Evolutionary conservation across 345 rosid genomes (phyloP).

Genomic region (Brassica carinata): DNA sequence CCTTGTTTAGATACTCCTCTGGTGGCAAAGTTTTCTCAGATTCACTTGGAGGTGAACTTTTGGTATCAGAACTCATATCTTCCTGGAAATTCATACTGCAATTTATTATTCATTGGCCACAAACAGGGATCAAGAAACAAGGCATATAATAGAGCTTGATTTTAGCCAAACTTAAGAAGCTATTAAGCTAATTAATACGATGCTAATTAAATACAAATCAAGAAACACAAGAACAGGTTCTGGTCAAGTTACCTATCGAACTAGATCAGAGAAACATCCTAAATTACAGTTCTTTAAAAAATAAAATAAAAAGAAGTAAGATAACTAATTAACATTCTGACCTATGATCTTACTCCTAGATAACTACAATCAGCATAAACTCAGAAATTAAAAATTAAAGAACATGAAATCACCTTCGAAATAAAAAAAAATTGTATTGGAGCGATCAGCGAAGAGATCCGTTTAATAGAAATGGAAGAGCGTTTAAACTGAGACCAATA

Average conservation of each 20-base stretch:
- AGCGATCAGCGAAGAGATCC: conserved; percentile 21
- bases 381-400: background rate
- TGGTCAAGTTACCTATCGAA: background rate
- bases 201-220: conserved; percentile 3
- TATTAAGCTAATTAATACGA: background rate
- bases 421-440: background rate
- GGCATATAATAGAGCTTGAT: background rate
- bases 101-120: background rate
- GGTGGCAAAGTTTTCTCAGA: conserved; percentile 15
- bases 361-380: background rate
- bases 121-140: background rate
- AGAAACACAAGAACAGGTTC: background rate
- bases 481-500: conserved; percentile 8
- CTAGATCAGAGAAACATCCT: background rate
- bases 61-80: conserved; percentile 32
- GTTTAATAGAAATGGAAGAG: background rate
- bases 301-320: background rate
- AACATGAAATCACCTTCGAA: background rate
- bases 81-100: conserved; percentile 26
- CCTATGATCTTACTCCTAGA: conserved; percentile 10
- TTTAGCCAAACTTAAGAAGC: background rate
- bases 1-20: conserved; percentile 37
- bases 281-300: background rate
- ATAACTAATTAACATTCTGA: background rate
- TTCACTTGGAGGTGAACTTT: conserved; percentile 19